Evolutionary conservation across 1,139 yeast genomes (phyloP).

Genomic region (Eremothecium sinecaudum): DNA sequence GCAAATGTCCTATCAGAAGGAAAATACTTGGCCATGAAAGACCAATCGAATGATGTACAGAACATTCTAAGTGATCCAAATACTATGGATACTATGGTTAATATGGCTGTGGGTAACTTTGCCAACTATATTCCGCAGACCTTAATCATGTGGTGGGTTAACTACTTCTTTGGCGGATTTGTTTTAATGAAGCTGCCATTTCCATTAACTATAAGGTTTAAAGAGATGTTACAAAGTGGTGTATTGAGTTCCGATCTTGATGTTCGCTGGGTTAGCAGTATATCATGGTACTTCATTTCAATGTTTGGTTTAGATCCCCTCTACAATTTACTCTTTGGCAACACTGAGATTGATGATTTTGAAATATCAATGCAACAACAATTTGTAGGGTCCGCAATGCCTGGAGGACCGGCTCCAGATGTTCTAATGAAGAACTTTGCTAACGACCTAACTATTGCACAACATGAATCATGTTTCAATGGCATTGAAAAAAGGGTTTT

Average conservation of each 20-base stretch:
- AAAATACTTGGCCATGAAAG: slow-evolving; percentile 28
- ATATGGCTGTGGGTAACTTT: slow-evolving; percentile 71
- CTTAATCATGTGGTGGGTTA: slow-evolving; percentile 91
- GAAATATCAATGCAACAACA: slow-evolving; percentile 39
- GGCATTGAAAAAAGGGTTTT: slow-evolving; percentile 60
- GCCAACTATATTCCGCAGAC: slow-evolving; percentile 88
- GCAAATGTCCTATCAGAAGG: slow-evolving; percentile 23
- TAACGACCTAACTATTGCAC: slow-evolving; percentile 61
- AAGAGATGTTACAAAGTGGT: slow-evolving; percentile 85
- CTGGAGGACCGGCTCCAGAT: slow-evolving; percentile 52
- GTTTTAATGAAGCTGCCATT: slow-evolving; percentile 73
- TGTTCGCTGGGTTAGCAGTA: slow-evolving; percentile 88
- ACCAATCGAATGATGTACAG: slow-evolving; percentile 38
- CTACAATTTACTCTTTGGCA: slow-evolving; percentile 61
- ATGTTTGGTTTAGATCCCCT: slow-evolving; percentile 78
- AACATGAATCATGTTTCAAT: slow-evolving; percentile 49
- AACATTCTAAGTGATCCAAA: slow-evolving; percentile 66
- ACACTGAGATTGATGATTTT: slow-evolving; percentile 33
- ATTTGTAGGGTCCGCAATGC: slow-evolving; percentile 35
- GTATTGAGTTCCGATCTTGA: slow-evolving; percentile 77
- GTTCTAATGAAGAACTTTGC: slow-evolving; percentile 62
- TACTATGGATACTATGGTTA: slow-evolving; percentile 65
- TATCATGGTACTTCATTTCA: slow-evolving; percentile 95
- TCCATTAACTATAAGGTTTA: slow-evolving; percentile 81
- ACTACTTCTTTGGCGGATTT: slow-evolving; percentile 86